phyloP scores from a whole-genome alignment of 2,329 filamentous ascomycete species.

The Fusarium illudens region DNA sequence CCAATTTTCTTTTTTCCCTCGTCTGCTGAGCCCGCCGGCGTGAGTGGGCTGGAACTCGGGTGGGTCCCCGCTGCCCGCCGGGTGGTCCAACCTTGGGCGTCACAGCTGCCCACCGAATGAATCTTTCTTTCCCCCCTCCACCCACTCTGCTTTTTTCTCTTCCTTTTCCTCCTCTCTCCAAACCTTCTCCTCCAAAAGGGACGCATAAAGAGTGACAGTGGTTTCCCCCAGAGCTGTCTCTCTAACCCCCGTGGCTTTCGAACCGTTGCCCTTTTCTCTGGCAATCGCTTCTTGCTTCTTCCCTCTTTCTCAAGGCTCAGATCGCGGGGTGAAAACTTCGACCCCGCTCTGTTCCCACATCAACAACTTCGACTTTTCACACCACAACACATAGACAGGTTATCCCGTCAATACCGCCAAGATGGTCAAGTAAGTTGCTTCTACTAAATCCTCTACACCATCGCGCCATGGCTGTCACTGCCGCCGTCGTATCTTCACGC shows the following conservation, averaged over 20 bases:
- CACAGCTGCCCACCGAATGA: conserved; percentile 31
- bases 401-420: conserved; percentile 78
- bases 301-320: conserved; percentile 38
- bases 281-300: conserved; percentile 43
- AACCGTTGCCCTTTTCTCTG: conserved; percentile 39
- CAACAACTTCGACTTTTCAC: conserved; percentile 49
- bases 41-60: conserved; percentile 5
- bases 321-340: conserved; percentile 54
- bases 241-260: conserved; percentile 46
- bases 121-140: conserved; percentile 40
- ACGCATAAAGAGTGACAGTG: conserved; percentile 53
- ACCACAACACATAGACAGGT: conserved; percentile 49
- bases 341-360: conserved; percentile 56
- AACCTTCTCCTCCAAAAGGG: conserved; percentile 44
- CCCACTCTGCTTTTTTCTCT: conserved; percentile 42
- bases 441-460: not conserved
- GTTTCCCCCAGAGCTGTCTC: conserved; percentile 50
- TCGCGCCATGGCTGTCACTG: not conserved
- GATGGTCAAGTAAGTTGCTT: conserved; percentile 96
- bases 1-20: conserved; percentile 40
- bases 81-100: conserved; percentile 34
- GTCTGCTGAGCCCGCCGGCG: conserved; percentile 9
- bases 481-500: conserved; percentile 3
- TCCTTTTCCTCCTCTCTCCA: conserved; percentile 26
- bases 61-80: conserved; percentile 3